Conservation (phyloP, 2,329 filamentous ascomycete species). For the Bipolaris cookei region DNA sequence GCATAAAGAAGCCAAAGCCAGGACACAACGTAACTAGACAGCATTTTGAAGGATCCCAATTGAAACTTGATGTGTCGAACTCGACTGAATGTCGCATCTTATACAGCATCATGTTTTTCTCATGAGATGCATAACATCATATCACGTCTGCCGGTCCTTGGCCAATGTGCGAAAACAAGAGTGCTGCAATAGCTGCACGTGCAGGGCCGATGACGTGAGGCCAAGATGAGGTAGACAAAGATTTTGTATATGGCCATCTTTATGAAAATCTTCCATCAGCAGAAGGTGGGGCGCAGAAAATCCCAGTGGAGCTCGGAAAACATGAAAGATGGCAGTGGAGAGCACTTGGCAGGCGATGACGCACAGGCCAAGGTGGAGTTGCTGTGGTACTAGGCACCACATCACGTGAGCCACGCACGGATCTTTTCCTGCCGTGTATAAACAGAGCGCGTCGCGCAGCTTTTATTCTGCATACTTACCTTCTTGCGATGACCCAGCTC, state of each 20-base stretch:
- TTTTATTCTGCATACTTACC: slow-evolving; percentile 34
- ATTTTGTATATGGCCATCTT: slow-evolving; percentile 1
- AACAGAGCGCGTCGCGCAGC: neutral
- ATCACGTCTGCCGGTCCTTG: slow-evolving; percentile 1
- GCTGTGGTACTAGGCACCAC: neutral
- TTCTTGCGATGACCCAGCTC: slow-evolving; percentile 45
- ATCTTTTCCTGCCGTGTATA: neutral
- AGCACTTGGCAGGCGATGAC: neutral
- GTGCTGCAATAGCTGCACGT: neutral
- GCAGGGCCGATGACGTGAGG: slow-evolving; percentile 6
- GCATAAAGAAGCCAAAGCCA: neutral
- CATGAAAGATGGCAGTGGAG: neutral
- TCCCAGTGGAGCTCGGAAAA: neutral
- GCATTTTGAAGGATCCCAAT: slow-evolving; percentile 2
- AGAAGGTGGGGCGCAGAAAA: neutral
- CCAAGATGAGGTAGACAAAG: slow-evolving; percentile 4
- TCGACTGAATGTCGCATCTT: slow-evolving; percentile 1
- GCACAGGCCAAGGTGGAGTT: slow-evolving; percentile 7
- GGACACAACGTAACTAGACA: neutral
- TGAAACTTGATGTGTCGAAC: neutral
- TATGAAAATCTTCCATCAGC: neutral
- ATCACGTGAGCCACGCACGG: slow-evolving; percentile 3
- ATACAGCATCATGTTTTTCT: neutral
- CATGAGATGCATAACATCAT: slow-evolving; percentile 1
- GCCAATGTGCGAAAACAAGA: neutral